phyloP scores from a whole-genome alignment of 164 flowering plant species.

The Vitis rotundifolia region DNA sequence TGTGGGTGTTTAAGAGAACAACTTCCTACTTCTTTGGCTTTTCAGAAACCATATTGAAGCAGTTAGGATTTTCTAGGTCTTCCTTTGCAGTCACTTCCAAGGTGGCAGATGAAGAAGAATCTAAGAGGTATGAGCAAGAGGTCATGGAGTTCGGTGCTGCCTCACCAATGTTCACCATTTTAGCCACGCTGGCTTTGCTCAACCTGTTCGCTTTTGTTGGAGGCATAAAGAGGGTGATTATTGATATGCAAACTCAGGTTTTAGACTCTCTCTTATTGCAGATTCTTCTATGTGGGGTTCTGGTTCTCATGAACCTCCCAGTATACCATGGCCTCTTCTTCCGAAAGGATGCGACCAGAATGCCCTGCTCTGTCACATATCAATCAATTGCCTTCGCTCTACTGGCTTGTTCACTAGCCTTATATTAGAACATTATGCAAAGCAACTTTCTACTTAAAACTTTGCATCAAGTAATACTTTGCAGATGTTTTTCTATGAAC shows the following conservation, averaged over 20 bases:
- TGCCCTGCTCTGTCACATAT: constrained; percentile 18
- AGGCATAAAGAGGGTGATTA: constrained; percentile 17
- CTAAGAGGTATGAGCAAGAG: constrained; percentile 30
- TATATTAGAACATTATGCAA: neutral
- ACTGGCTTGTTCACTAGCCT: constrained; percentile 13
- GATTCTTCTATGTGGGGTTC: constrained; percentile 13
- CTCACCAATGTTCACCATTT: constrained; percentile 35
- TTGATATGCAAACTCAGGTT: constrained; percentile 2
- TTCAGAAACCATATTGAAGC: constrained; percentile 17
- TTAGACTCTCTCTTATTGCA: constrained; percentile 22
- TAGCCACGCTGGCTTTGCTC: constrained; percentile 25
- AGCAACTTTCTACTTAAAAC: no score
- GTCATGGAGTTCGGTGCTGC: constrained; percentile 37
- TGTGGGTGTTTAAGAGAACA: constrained; percentile 22
- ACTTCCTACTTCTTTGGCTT: constrained; percentile 29
- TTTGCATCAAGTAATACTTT: no score
- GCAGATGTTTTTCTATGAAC: no score
- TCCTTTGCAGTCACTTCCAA: constrained; percentile 29
- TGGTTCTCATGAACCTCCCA: constrained; percentile 27
- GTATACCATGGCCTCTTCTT: constrained; percentile 30
- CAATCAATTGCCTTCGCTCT: constrained; percentile 20
- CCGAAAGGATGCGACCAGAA: constrained; percentile 29
- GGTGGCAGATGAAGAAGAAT: constrained; percentile 29
- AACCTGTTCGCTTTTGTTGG: constrained; percentile 20
- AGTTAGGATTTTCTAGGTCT: constrained; percentile 20